Conservation (phyloP, 805 yeast species). For the Grigorovia transvaalensis region DNA sequence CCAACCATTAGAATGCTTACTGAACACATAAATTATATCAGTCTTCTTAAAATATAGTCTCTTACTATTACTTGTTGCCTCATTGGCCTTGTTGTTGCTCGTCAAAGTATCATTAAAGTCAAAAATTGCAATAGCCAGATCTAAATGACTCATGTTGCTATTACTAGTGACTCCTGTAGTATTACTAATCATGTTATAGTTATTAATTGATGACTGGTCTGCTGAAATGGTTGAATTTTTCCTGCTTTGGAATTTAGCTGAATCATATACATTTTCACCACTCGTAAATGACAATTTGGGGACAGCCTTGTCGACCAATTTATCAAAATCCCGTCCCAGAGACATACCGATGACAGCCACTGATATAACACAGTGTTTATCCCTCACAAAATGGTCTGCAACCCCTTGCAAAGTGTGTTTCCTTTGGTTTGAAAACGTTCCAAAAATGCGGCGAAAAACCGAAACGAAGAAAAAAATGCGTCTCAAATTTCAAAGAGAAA, state of each 20-base stretch:
- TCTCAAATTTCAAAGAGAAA: not conserved
- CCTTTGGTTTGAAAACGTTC: too few relatives aligned
- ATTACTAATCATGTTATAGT: not conserved
- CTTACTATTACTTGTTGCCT: conserved; percentile 4
- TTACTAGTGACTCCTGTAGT: not conserved
- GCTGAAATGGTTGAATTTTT: not conserved
- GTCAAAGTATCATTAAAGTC: conserved; percentile 2
- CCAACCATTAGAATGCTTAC: conserved; percentile 62
- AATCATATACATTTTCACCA: not conserved
- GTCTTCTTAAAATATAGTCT: conserved; percentile 34
- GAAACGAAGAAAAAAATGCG: not conserved
- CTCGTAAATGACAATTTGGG: not conserved
- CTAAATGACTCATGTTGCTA: conserved; percentile 4
- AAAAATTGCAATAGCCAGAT: conserved; percentile 10
- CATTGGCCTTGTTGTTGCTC: not conserved
- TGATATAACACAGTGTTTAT: not conserved
- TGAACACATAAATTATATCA: conserved; percentile 60
- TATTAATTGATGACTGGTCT: not conserved
- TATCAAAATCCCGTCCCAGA: not conserved
- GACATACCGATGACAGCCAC: not conserved
- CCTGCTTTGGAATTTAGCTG: not conserved
- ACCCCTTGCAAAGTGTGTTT: not conserved
- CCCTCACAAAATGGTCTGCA: too few relatives aligned
- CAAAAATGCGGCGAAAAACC: too few relatives aligned
- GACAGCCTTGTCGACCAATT: not conserved